phyloP scores from a whole-genome alignment of 768 basidiomycete species.

The Ephemerocybe angulata region DNA sequence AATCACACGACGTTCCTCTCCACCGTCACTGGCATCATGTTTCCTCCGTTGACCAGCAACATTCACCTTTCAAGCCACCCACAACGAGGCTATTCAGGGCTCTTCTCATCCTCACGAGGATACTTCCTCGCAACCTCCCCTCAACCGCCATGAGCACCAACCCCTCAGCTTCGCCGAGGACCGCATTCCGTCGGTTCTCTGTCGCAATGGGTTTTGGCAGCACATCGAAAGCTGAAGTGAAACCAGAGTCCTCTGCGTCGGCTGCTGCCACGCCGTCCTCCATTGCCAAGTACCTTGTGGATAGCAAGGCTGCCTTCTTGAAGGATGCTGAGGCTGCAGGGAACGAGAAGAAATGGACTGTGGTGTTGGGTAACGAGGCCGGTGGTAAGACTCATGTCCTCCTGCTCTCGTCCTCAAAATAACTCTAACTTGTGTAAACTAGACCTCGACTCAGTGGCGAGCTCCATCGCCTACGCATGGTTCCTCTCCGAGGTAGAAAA shows the following conservation, averaged over 20 bases:
- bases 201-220: conserved; percentile 30
- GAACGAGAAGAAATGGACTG: conserved; percentile 63
- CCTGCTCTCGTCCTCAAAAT: background rate
- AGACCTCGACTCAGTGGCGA: conserved; percentile 92
- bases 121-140: conserved; percentile 3
- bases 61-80: background rate
- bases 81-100: background rate
- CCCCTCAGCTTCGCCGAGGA: no score
- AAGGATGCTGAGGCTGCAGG: conserved; percentile 43
- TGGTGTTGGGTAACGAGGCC: conserved; percentile 95
- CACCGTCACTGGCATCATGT: background rate
- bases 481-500: conserved; percentile 55
- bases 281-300: conserved; percentile 29
- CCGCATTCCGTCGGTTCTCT: conserved; percentile 34
- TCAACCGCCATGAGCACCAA: conserved; percentile 13
- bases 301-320: conserved; percentile 59
- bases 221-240: conserved; percentile 26
- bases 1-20: background rate
- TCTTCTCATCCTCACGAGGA: background rate
- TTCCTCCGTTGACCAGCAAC: background rate
- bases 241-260: background rate
- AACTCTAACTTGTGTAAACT: conserved; percentile 1
- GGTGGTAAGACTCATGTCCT: conserved; percentile 59
- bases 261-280: conserved; percentile 13
- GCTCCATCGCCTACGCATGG: conserved; percentile 82